Base-by-base conservation (phyloP, 495 filamentous ascomycete species). In the Lophium mytilinum region DNA sequence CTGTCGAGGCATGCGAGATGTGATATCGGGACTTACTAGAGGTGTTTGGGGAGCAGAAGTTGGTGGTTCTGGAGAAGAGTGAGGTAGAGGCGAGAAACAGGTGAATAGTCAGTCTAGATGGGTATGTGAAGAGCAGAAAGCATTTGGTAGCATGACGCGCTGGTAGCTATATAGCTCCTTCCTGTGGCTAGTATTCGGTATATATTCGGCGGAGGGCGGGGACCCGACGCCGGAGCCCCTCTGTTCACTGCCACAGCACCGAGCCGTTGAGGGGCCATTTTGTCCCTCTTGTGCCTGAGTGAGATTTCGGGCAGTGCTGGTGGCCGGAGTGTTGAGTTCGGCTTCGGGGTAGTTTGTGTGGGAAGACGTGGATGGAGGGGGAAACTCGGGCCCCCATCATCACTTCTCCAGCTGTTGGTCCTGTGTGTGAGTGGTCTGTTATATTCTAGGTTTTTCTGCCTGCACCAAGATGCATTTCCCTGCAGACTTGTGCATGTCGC, bases 81-180 rank as follows among this genome's bases (percentile, higher is more conserved):
- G 24, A 1, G 3, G 30, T 34, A 36, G 48, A 51, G 35, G 30
- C 24, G 24, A 35, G 14, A 8, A 17, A 36, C 30, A 36, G 47
- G 8, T 50, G 7, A 1, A 33, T 24, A n/a, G 9, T n/a, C n/a
- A 33, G 50, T 52, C 50, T 14, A 17, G 12, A 37, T 35, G 30
- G 35, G 43, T 6, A 21, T 33, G 14, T 43, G 46, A 41, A 52
- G 49, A 50, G 34, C n/a, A 34, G 24, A 30, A 14, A 51, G 39
- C 39, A 47, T 15, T 10, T 10, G 47, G 33, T 50, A 41, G 1
- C 30, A 53, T 21, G 47, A 57, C 42, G 56, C 55, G 21, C 24
- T 59, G 50, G 46, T 55, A 45, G 51, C 47, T 64, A 64, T 64
- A 64, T 64, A 64, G 52, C 56, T 24, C 47, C 51, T 53, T 6